phyloP scores from a whole-genome alignment of 2,329 filamentous ascomycete genomes.

The Cladosporium sp. region DNA sequence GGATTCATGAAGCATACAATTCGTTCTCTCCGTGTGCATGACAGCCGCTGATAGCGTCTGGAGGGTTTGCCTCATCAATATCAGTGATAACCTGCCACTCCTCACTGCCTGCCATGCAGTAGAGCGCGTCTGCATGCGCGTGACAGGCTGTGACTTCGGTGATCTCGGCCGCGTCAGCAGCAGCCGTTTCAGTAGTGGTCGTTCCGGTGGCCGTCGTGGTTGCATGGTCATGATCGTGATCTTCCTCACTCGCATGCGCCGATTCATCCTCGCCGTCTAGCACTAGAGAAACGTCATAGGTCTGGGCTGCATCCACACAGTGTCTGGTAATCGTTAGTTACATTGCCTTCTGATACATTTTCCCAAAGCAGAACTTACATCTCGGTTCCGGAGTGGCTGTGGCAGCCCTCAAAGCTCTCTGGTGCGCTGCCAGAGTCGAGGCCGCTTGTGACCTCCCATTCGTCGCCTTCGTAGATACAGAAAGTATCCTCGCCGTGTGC shows the following conservation, averaged over 20 bases:
- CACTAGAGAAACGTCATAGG: constrained; percentile 5
- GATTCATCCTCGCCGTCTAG: background rate
- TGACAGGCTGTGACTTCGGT: constrained; percentile 27
- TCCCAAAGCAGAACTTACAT: background rate
- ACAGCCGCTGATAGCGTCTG: constrained; percentile 64
- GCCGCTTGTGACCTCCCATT: constrained; percentile 16
- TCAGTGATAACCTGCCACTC: constrained; percentile 27
- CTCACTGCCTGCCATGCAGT: constrained; percentile 43
- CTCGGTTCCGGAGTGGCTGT: background rate
- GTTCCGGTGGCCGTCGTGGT: background rate
- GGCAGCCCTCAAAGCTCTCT: constrained; percentile 4
- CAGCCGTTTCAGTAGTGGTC: background rate
- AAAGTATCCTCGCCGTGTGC: background rate
- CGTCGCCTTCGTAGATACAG: constrained; percentile 14
- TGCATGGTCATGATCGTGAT: constrained; percentile 1
- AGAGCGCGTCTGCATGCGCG: constrained; percentile 27
- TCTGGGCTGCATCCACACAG: constrained; percentile 10
- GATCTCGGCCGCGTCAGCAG: constrained; percentile 9
- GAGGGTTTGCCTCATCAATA: constrained; percentile 57
- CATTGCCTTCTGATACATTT: background rate
- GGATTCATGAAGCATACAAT: constrained; percentile 47
- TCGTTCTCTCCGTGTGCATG: constrained; percentile 59
- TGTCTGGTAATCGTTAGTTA: background rate
- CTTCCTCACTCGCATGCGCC: background rate
- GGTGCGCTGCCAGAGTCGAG: background rate